Evolutionary conservation across 2,329 filamentous ascomycete genomes (phyloP), one percentile per base, ranked within the genome.

Genomic region (Clonostachys sp.): DNA sequence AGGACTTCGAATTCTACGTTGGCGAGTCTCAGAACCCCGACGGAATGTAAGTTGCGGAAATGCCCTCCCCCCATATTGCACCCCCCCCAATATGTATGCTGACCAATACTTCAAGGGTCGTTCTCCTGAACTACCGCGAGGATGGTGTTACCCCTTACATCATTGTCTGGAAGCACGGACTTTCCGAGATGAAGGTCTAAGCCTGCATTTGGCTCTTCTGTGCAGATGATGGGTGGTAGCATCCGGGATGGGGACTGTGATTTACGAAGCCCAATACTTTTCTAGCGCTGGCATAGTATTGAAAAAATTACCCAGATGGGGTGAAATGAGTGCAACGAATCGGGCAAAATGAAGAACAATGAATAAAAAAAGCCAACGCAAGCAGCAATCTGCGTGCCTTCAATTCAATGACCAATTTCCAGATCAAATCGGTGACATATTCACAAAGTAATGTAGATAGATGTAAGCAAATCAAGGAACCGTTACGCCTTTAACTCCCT

Each of bases 71-170:
- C 14, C 13, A 13, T 13, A 24, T 5, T 20, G 14, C 24, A n/a
- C n/a, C 12, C 34, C 12, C 34, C 24, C 20, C 16, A 30, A n/a
- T 33, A 2, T 33, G 44, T 18, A 34, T 44, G 49, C 52, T 55
- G 34, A 51, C 47, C 47, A 44, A 30, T 6, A 40, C 40, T n/a
- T 3, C 45, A 24, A 91, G 88, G 84, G 78, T 96, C 61, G 78
- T 91, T 56, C 88, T 96, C 58, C 87, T 96, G 67, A 95, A 96
- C 82, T 99, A 96, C 83, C 92, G 94, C 62, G 91, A 96, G 70
- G 94, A 97, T 62, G 94, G 94, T 70, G 71, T 86, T 58, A 97
- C 92, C 48, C 94, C 94, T 51, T 99, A 81, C 67, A 78, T 95
- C 61, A 87, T 83, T 57, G 75, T 95, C 76, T 97, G 91, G 92